Conservation (phyloP, 2,329 filamentous ascomycete genomes). For the Plectosphaerella sp. region DNA sequence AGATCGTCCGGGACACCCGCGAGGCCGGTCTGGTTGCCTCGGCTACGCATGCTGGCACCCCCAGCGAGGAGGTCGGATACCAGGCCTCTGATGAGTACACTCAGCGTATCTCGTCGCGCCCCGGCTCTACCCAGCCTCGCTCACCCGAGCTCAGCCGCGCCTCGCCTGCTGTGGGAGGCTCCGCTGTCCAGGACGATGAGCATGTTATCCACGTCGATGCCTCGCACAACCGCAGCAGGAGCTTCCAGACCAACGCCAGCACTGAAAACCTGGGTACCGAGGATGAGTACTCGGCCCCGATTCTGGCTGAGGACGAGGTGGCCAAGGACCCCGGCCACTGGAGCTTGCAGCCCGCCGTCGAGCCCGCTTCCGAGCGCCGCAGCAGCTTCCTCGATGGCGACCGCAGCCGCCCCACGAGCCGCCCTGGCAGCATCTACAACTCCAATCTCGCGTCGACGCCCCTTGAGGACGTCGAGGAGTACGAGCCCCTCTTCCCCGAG, state of each 20-base stretch:
- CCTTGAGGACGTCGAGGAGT: constrained; percentile 85
- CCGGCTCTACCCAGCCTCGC: constrained; percentile 28
- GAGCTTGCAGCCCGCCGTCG: constrained; percentile 74
- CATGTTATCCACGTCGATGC: constrained; percentile 76
- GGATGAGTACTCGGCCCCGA: constrained; percentile 66
- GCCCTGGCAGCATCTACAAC: constrained; percentile 59
- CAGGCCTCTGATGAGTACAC: constrained; percentile 81
- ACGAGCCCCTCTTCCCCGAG: constrained; percentile 90
- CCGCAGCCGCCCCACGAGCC: constrained; percentile 60
- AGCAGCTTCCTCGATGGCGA: constrained; percentile 54
- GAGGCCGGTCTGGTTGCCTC: constrained; percentile 53
- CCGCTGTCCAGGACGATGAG: constrained; percentile 33
- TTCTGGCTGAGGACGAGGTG: constrained; percentile 85
- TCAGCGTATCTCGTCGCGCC: constrained; percentile 66
- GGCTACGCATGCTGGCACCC: constrained; percentile 63
- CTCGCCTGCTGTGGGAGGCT: constrained; percentile 21
- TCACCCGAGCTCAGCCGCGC: constrained; percentile 29
- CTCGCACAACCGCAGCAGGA: constrained; percentile 40
- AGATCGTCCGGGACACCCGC: constrained; percentile 72
- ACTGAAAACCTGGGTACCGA: constrained; percentile 40
- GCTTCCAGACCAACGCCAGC: constrained; percentile 18
- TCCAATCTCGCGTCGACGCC: constrained; percentile 57
- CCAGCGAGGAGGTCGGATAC: constrained; percentile 87
- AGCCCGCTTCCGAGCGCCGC: constrained; percentile 63
- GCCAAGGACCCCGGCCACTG: constrained; percentile 66